Percentiles rank a stretch among this genome's conserved stretches.
These are phyloP conservation scores for Chamaecrista fasciculata DNA, from an alignment of 306 rosid species.

Conservation along the genomic window DNA sequence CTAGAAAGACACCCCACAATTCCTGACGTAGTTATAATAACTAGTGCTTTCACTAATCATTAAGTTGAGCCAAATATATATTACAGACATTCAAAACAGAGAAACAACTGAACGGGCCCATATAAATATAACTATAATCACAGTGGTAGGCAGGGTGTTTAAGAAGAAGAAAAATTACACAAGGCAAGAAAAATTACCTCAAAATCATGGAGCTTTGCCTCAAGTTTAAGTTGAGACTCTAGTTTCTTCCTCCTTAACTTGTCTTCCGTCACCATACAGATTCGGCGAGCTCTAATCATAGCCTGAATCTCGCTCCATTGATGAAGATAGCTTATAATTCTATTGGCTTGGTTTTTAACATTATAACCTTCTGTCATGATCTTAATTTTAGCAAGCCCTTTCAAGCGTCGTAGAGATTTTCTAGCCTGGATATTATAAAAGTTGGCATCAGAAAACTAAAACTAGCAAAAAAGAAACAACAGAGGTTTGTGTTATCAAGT, in stretches of 20 bases:
- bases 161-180: too few relatives aligned
- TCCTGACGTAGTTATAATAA: background rate
- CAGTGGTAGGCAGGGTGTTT: background rate
- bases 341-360: constrained; percentile 66
- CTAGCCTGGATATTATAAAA: constrained; percentile 62
- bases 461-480: background rate
- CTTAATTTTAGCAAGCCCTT: constrained; percentile 69
- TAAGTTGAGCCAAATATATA: background rate
- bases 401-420: constrained; percentile 64
- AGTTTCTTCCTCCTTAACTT: constrained; percentile 70
- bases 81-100: background rate
- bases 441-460: constrained; percentile 17
- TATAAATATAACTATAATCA: background rate
- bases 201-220: constrained; percentile 83
- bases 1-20: background rate
- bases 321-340: constrained; percentile 72
- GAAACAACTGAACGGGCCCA: background rate
- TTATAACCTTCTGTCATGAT: constrained; percentile 48
- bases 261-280: constrained; percentile 93
- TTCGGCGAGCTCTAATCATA: constrained; percentile 72
- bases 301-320: constrained; percentile 84
- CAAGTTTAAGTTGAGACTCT: constrained; percentile 84
- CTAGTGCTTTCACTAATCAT: background rate
- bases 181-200: constrained; percentile 55
- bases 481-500: background rate